Evolutionary conservation across 352 stramenopile genomes (phyloP), one percentile per base, ranked within the genome.

Genomic region (Chrysophaeum taylorii): DNA sequence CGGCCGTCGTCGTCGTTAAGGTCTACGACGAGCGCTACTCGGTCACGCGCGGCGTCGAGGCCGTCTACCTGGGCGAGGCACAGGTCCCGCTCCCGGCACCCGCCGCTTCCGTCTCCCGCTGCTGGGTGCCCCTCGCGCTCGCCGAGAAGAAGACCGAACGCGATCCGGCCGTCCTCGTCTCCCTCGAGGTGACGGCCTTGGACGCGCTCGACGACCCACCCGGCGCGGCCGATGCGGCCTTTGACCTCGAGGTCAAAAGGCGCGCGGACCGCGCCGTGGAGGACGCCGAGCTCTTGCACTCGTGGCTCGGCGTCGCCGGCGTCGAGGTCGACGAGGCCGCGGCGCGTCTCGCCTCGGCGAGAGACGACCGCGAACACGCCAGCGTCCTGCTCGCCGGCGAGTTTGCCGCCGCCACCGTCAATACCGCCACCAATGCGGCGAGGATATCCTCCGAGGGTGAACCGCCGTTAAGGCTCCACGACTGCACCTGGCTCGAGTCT

Each of bases 21-120:
- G 33, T 43, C 12, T 18, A 45, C 33, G 57, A 66, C 57, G 57
- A 66, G 35, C 57, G 57, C 33, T 66, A 66, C 57, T 2, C 31
- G 7, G 57, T 66, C 57, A n/a, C 31, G 33, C 14, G 27, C 5
- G 57, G 57, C 33, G 35, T 66, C 57, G 31, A 7, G 33, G 57
- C 33, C 31, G 2, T 4, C 4, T 4, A 2, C 1, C 31, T 66
- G 9, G 57, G 57, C 57, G 16, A 4, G 5, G 27, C 4, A 16
- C 2, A 5, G 12, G 31, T 66, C 18, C 14, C 31, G 21, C 1
- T 66, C 12, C 57, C 57, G 14, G 52, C 52, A 25, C 7, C 9
- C 4, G 5, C 27, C 9, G 52, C 12, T 2, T 5, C 57, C 57
- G 33, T n/a, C 15, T 2, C 1, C 57, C 33, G 33, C 57, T 9